Percentiles rank a stretch among this genome's conserved stretches.
These are phyloP conservation scores for Leccinum barrowsii DNA, from an alignment of 768 basidiomycete species.

Conservation along the genomic window DNA sequence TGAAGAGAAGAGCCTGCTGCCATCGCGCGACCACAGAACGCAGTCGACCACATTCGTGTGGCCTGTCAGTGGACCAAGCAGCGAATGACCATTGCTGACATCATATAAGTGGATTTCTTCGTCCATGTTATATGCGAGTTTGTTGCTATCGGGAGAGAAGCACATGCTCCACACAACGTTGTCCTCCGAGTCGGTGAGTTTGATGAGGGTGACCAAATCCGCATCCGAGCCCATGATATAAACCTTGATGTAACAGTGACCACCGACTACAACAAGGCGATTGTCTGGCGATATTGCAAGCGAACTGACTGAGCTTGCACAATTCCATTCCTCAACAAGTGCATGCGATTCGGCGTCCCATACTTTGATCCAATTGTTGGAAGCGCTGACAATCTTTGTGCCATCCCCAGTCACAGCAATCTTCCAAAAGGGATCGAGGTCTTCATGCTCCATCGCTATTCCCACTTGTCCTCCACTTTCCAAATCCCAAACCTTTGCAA, in stretches of 20 bases:
- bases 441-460: neutral
- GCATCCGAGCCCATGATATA: neutral
- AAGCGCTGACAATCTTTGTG: neutral
- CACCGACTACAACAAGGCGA: neutral
- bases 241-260: neutral
- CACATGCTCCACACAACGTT: neutral
- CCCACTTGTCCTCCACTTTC: neutral
- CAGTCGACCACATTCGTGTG: rapidly evolving
- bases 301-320: rapidly evolving
- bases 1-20: neutral
- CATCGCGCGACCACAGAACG: neutral
- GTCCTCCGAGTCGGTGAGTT: too few species aligned
- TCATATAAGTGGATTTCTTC: neutral
- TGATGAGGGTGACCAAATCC: too few species aligned
- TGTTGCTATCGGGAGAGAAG: neutral
- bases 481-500: neutral
- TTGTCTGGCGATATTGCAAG: neutral
- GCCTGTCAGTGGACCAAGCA: neutral
- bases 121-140: neutral
- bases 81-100: neutral
- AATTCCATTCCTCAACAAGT: neutral
- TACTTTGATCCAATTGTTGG: neutral
- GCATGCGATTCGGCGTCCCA: neutral
- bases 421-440: neutral
- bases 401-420: neutral